A percentile compares a stretch with the other conserved stretches of the same genome.
These are phyloP conservation scores for Auriscalpium microsporum DNA, from an alignment of 768 basidiomycete species.

Conservation along the genomic window DNA sequence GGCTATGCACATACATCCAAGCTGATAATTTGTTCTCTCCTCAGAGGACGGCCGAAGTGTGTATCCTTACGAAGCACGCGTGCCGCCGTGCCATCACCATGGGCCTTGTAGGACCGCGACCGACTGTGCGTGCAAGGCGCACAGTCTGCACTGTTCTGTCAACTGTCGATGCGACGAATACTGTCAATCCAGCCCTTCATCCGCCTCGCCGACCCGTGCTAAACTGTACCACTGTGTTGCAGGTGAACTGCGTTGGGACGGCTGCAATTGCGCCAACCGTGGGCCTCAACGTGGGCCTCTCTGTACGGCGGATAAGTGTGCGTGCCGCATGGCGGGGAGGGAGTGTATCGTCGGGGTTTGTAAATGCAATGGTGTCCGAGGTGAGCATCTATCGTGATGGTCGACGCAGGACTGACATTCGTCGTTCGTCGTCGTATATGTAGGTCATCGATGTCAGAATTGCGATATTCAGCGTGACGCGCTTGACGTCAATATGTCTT, in stretches of 20 bases:
- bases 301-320: slow-evolving; percentile 34
- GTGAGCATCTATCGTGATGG: no score
- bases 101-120: slow-evolving; percentile 26
- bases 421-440: no score
- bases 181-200: slow-evolving; percentile 30
- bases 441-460: no score
- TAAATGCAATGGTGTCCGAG: no score
- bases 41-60: slow-evolving; percentile 19
- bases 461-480: no score
- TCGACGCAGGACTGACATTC: no score
- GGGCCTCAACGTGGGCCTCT: slow-evolving; percentile 17
- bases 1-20: no score
- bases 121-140: slow-evolving; percentile 33
- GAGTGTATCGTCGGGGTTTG: slow-evolving; percentile 29
- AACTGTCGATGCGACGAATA: slow-evolving; percentile 43
- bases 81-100: slow-evolving; percentile 31
- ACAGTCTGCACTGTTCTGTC: slow-evolving; percentile 40
- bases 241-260: slow-evolving; percentile 50
- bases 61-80: slow-evolving; percentile 26
- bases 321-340: slow-evolving; percentile 39
- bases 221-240: not conserved
- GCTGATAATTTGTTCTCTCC: not conserved
- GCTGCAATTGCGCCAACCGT: slow-evolving; percentile 35
- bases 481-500: no score
- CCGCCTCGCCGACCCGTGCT: not conserved